Percentiles rank a stretch among this genome's conserved stretches.
Conservation (phyloP, 257 asterid genomes). For the Ballota nigra region DNA sequence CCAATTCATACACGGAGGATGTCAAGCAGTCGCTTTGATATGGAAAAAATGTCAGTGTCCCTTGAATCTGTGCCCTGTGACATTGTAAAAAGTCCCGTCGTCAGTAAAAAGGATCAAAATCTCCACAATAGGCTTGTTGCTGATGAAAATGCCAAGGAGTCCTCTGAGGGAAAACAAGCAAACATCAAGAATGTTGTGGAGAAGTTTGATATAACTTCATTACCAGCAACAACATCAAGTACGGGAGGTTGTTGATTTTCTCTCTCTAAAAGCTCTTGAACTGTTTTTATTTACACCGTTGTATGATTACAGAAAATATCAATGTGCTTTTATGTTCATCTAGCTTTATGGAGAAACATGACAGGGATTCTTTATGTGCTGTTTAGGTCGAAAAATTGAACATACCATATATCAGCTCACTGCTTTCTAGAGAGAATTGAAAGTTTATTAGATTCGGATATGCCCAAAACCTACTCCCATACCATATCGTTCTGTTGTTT, state of each 20-base stretch:
- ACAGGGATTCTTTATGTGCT: neutral
- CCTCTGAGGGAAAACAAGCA: constrained; percentile 50
- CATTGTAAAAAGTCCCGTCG: constrained; percentile 28
- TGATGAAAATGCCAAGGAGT: constrained; percentile 56
- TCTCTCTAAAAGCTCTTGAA: constrained; percentile 21
- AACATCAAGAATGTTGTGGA: constrained; percentile 41
- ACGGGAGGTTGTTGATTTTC: constrained; percentile 34
- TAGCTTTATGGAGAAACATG: constrained; percentile 11
- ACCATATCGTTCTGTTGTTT: neutral
- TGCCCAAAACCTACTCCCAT: neutral
- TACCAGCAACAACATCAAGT: constrained; percentile 39
- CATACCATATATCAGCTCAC: neutral
- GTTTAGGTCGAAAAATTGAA: neutral
- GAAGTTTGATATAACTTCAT: constrained; percentile 46
- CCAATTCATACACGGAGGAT: constrained; percentile 53
- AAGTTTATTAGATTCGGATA: constrained; percentile 13
- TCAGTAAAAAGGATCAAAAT: constrained; percentile 42
- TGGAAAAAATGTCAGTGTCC: constrained; percentile 53
- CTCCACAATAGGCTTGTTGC: constrained; percentile 38
- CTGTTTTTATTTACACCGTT: neutral
- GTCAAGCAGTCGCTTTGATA: constrained; percentile 55
- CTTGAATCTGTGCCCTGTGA: constrained; percentile 44
- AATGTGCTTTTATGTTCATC: constrained; percentile 1
- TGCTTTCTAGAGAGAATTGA: constrained; percentile 4
- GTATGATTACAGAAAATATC: neutral